Evolutionary conservation across 2,329 filamentous ascomycete genomes (phyloP).

Genomic region (Aphanoascus verrucosus): DNA sequence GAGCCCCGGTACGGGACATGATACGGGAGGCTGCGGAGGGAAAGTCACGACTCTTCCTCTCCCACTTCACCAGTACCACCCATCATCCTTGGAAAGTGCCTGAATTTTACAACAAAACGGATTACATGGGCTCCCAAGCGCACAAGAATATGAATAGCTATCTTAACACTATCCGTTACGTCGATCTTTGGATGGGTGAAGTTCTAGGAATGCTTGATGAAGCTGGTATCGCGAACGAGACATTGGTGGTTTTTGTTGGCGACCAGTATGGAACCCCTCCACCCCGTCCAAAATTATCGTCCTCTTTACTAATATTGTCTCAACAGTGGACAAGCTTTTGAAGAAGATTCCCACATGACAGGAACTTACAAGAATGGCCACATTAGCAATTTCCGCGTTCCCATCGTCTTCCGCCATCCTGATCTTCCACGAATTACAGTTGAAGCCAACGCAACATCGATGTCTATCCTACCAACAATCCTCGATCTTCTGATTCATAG

Average conservation of each 20-base stretch:
- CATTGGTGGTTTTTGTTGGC: conserved; percentile 39
- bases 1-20: conserved; percentile 26
- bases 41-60: conserved; percentile 23
- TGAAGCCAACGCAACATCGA: conserved; percentile 31
- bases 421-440: conserved; percentile 34
- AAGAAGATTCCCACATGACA: conserved; percentile 30
- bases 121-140: conserved; percentile 21
- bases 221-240: conserved; percentile 36
- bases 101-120: conserved; percentile 20
- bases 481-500: conserved; percentile 37
- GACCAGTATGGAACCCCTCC: conserved; percentile 27
- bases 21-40: conserved; percentile 21
- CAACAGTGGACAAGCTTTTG: conserved; percentile 34
- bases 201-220: conserved; percentile 36
- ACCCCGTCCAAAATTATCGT: background rate
- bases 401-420: conserved; percentile 38
- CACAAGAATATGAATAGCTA: conserved; percentile 34
- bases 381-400: conserved; percentile 37
- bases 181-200: conserved; percentile 32
- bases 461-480: conserved; percentile 38
- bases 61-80: conserved; percentile 26
- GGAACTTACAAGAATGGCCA: conserved; percentile 38
- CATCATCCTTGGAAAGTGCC: conserved; percentile 39
- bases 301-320: background rate
- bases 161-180: conserved; percentile 34